A percentile compares a stretch with the other conserved stretches of the same genome.
These are phyloP conservation scores for Pichia membranifaciens DNA, from an alignment of 805 yeast genomes.

Conservation along the genomic window DNA sequence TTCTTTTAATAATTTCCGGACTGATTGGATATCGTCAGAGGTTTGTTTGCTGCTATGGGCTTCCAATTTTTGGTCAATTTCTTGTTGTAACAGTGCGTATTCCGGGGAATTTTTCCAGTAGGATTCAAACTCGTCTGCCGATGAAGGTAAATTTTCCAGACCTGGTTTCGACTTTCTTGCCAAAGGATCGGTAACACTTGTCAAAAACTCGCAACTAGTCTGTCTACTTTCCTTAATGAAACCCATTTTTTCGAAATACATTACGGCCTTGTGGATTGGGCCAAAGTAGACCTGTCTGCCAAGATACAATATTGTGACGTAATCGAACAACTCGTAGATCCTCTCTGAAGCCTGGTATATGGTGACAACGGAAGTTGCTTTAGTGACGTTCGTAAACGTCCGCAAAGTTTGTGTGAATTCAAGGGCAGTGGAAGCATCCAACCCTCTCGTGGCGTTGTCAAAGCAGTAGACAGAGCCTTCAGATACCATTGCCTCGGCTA, in stretches of 20 bases:
- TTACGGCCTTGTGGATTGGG: conserved; percentile 45
- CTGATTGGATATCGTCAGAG: conserved; percentile 25
- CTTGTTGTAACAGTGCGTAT: conserved; percentile 33
- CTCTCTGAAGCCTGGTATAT: conserved; percentile 66
- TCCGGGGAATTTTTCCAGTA: conserved; percentile 56
- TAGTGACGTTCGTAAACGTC: conserved; percentile 50
- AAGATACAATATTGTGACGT: conserved; percentile 51
- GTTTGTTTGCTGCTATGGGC: conserved; percentile 30
- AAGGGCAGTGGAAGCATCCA: conserved; percentile 65
- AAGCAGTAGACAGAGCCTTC: conserved; percentile 53
- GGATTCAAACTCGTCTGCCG: conserved; percentile 53
- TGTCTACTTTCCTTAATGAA: conserved; percentile 56
- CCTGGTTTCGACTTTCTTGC: conserved; percentile 48
- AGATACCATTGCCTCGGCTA: conserved; percentile 56
- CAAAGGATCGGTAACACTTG: conserved; percentile 60
- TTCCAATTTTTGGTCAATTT: conserved; percentile 33
- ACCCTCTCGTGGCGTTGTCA: conserved; percentile 69
- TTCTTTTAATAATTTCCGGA: conserved; percentile 32
- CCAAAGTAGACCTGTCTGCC: conserved; percentile 63
- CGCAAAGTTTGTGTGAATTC: conserved; percentile 58
- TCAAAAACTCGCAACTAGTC: conserved; percentile 63
- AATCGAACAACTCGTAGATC: conserved; percentile 55
- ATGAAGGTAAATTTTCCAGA: conserved; percentile 46
- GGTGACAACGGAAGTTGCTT: conserved; percentile 56
- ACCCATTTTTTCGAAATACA: conserved; percentile 55